Conservation (phyloP, 495 filamentous ascomycete genomes). For the Hypoxylon lienhwacheense region DNA sequence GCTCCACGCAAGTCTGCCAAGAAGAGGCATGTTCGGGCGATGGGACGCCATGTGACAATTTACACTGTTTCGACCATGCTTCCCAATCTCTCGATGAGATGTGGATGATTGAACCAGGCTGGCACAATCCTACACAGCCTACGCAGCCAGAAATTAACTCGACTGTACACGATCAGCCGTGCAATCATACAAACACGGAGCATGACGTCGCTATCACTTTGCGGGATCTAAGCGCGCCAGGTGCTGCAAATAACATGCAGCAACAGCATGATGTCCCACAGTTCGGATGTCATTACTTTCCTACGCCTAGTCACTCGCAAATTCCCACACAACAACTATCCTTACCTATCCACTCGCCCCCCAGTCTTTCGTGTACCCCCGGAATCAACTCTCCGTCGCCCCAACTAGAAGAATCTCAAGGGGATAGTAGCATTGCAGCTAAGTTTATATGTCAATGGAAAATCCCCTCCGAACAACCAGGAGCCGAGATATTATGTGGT, state of each 20-base stretch:
- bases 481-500: constrained; percentile 25
- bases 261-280: constrained; percentile 9
- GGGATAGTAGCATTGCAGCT: constrained; percentile 3
- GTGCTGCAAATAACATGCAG: constrained; percentile 3
- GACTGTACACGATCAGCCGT: constrained; percentile 21
- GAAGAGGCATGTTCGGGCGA: constrained; percentile 32
- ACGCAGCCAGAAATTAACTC: constrained; percentile 3
- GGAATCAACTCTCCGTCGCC: constrained; percentile 1
- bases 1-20: constrained; percentile 31
- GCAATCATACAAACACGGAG: constrained; percentile 36
- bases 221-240: constrained; percentile 28
- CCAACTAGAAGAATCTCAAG: constrained; percentile 3
- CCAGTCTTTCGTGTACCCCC: constrained; percentile 17
- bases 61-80: constrained; percentile 25
- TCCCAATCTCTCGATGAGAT: constrained; percentile 15
- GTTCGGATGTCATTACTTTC: constrained; percentile 6
- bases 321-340: constrained; percentile 4
- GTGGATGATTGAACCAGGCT: constrained; percentile 17
- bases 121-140: constrained; percentile 8
- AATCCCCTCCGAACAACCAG: constrained; percentile 8
- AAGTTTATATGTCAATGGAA: constrained; percentile 42
- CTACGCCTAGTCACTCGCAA: background rate
- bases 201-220: constrained; percentile 35
- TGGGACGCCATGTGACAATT: constrained; percentile 32
- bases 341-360: constrained; percentile 8